These are phyloP conservation scores for Seiridium cupressi DNA, from an alignment of 2,329 filamentous ascomycete species.

Conservation along the genomic window DNA sequence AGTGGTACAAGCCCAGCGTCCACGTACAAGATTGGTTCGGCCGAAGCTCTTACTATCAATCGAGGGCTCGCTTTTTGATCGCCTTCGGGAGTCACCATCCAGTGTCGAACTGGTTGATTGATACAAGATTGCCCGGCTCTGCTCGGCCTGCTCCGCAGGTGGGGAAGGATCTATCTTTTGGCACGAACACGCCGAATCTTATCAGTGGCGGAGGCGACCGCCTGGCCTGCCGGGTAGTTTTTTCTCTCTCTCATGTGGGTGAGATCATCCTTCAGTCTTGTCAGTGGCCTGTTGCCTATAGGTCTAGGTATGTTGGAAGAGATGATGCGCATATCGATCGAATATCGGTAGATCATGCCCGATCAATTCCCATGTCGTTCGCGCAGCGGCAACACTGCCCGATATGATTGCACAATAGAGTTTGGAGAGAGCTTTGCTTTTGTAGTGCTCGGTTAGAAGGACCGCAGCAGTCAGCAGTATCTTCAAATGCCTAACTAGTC, in stretches of 20 bases:
- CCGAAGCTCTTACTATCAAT: neutral
- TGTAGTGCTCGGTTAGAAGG: too few relatives aligned
- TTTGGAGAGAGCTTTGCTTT: too few relatives aligned
- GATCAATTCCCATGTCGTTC: too few relatives aligned
- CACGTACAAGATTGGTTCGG: neutral
- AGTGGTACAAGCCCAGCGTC: neutral
- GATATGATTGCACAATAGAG: too few relatives aligned
- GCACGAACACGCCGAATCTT: neutral
- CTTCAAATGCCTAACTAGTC: too few relatives aligned
- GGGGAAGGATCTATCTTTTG: conserved; percentile 5
- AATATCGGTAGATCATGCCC: too few relatives aligned
- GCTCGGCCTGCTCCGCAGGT: conserved; percentile 4
- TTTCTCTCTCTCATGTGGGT: neutral
- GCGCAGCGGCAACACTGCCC: too few relatives aligned
- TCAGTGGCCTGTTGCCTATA: too few relatives aligned
- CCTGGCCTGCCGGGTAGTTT: neutral
- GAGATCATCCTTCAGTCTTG: neutral
- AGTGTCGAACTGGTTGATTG: neutral
- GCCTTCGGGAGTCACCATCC: neutral
- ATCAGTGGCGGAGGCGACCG: conserved; percentile 4
- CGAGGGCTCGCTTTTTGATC: neutral
- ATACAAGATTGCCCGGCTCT: neutral
- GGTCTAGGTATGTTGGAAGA: too few relatives aligned
- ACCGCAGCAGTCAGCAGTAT: too few relatives aligned
- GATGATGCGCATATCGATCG: too few relatives aligned